Evolutionary conservation across 2,329 filamentous ascomycete species (phyloP).

Genomic region (Neophaeococcomyces aloes): DNA sequence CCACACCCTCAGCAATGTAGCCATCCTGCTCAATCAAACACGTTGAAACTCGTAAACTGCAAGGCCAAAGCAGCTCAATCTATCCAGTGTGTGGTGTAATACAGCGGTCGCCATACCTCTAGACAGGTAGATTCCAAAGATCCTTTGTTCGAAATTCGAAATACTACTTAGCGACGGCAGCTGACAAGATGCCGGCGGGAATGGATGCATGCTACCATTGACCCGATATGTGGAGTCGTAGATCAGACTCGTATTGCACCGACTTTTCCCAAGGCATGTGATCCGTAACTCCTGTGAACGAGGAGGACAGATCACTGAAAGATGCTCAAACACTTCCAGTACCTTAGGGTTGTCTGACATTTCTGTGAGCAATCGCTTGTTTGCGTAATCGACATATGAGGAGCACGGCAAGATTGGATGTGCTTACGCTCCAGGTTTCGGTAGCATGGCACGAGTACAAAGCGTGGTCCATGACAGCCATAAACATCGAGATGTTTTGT

Average conservation of each 20-base stretch:
- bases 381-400: too few relatives aligned
- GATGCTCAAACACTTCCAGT: too few relatives aligned
- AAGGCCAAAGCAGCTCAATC: neutral
- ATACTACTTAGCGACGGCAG: neutral
- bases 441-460: too few relatives aligned
- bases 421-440: too few relatives aligned
- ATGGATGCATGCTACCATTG: constrained; percentile 1
- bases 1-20: neutral
- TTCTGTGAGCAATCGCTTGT: too few relatives aligned
- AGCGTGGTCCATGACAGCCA: too few relatives aligned
- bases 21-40: neutral
- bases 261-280: too few relatives aligned
- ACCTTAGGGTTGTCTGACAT: too few relatives aligned
- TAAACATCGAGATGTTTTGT: too few relatives aligned
- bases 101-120: neutral
- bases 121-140: constrained; percentile 2
- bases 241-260: neutral
- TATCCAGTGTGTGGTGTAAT: neutral
- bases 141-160: neutral
- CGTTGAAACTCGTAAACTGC: neutral
- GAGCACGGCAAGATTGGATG: too few relatives aligned
- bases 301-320: too few relatives aligned
- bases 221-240: neutral
- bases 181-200: neutral
- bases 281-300: too few relatives aligned